Conservation (phyloP, 768 basidiomycete genomes). For the Pleurotus platypus region DNA sequence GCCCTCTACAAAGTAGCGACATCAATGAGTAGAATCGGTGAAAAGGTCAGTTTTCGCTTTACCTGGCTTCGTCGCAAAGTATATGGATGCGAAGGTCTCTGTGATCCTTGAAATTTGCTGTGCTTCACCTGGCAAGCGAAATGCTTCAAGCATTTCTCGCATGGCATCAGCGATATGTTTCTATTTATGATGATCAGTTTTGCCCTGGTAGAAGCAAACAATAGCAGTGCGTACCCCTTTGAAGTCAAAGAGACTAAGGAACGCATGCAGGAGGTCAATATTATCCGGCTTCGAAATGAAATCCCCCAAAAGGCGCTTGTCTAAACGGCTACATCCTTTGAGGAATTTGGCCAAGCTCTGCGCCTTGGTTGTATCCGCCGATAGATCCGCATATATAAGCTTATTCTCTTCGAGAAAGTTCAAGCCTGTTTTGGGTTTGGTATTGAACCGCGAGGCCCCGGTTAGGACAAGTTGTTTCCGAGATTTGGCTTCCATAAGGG, state of each 20-base stretch:
- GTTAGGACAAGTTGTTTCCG: conserved; percentile 83
- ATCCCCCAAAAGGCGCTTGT: conserved; percentile 93
- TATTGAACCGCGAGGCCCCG: conserved; percentile 85
- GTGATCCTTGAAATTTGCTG: conserved; percentile 94
- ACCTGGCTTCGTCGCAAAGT: conserved; percentile 86
- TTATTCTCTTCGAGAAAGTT: conserved; percentile 90
- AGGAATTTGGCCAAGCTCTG: conserved; percentile 82
- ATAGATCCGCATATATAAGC: conserved; percentile 73
- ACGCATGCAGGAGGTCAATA: conserved; percentile 78
- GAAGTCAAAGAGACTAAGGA: conserved; percentile 88
- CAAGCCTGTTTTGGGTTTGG: conserved; percentile 87
- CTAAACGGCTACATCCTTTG: conserved; percentile 78
- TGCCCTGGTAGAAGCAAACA: no score
- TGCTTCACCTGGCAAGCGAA: conserved; percentile 91
- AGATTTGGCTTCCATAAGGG: conserved; percentile 67
- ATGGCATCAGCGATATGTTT: conserved; percentile 95
- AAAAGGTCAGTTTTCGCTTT: conserved; percentile 13
- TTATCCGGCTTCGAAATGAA: conserved; percentile 90
- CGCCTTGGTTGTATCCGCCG: conserved; percentile 49
- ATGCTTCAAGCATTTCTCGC: conserved; percentile 89
- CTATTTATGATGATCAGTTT: conserved; percentile 31
- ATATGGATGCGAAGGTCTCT: conserved; percentile 89
- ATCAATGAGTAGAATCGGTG: background rate
- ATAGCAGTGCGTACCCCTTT: conserved; percentile 54
- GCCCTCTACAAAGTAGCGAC: conserved; percentile 51